Conservation (phyloP, 1,284 basidiomycete species). For the Xerocomus amazonicus region DNA sequence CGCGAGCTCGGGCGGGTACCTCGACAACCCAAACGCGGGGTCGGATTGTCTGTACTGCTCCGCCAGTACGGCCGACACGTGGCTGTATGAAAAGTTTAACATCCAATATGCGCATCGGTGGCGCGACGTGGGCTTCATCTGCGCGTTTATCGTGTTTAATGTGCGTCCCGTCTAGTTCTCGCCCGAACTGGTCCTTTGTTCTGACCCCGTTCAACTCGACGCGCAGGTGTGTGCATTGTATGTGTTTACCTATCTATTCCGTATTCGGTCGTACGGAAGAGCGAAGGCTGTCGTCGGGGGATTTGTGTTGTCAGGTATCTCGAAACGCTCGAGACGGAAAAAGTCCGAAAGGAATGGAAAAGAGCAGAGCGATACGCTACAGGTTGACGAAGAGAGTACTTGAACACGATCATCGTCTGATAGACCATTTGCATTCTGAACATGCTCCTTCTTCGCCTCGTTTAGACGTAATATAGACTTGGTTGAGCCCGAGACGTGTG, state of each 20-base stretch:
- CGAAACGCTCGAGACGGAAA: too few species aligned
- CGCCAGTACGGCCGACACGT: slow-evolving; percentile 42
- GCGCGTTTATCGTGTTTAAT: slow-evolving; percentile 45
- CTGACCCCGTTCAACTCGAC: too few species aligned
- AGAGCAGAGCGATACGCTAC: too few species aligned
- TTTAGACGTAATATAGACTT: too few species aligned
- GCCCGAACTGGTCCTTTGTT: too few species aligned
- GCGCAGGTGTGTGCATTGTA: slow-evolving; percentile 32
- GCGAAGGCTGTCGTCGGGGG: background rate
- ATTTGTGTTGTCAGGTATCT: background rate
- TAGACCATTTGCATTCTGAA: too few species aligned
- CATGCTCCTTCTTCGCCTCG: too few species aligned
- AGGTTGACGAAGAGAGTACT: too few species aligned
- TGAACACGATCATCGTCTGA: too few species aligned
- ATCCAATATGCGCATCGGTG: slow-evolving; percentile 49
- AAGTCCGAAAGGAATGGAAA: too few species aligned
- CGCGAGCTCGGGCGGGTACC: slow-evolving; percentile 66
- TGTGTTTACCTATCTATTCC: slow-evolving; percentile 38
- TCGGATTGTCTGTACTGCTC: slow-evolving; percentile 66
- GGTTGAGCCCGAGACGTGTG: too few species aligned
- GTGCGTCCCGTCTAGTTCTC: slow-evolving; percentile 33
- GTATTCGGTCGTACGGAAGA: slow-evolving; percentile 27
- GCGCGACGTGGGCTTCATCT: slow-evolving; percentile 49
- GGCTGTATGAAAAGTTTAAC: slow-evolving; percentile 43
- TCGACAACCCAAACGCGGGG: slow-evolving; percentile 66